A percentile compares a stretch with the other conserved stretches of the same genome.
phyloP scores from a whole-genome alignment of 768 basidiomycete genomes.

The Ramaria sp. region DNA sequence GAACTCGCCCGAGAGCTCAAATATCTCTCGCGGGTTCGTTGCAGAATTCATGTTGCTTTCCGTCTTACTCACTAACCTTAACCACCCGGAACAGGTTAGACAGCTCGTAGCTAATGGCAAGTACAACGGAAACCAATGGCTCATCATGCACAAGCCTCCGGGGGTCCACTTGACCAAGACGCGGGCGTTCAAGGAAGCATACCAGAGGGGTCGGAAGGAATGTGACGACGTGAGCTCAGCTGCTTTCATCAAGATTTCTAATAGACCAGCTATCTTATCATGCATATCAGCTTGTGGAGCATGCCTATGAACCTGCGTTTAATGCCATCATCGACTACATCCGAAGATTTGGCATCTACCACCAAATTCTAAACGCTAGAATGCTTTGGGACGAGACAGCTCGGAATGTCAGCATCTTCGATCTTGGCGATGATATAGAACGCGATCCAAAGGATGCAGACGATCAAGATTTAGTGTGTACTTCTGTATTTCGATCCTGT shows the following conservation, averaged over 20 bases:
- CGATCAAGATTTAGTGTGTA: not conserved
- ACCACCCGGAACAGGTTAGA: not conserved
- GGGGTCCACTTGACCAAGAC: conserved; percentile 4
- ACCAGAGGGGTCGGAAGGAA: not conserved
- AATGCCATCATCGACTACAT: conserved; percentile 1
- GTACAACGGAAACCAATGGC: not conserved
- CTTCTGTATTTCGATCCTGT: not conserved
- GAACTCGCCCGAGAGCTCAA: not conserved
- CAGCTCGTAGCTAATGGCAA: not conserved
- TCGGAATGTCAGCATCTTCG: not conserved
- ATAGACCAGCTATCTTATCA: not conserved
- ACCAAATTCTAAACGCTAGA: not conserved
- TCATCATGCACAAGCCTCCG: conserved; percentile 2
- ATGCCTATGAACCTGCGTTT: not conserved
- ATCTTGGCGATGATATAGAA: not conserved
- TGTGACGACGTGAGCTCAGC: not conserved
- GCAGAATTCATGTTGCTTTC: not conserved
- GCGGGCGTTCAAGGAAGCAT: conserved; percentile 2
- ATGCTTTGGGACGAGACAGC: not conserved
- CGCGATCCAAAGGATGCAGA: not conserved
- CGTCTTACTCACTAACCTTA: not conserved
- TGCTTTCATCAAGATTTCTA: not conserved
- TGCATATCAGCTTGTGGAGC: not conserved
- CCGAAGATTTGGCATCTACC: not conserved
- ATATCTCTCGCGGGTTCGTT: not conserved